phyloP scores from a whole-genome alignment of 2,329 filamentous ascomycete genomes.

The Aspergillus terreus region DNA sequence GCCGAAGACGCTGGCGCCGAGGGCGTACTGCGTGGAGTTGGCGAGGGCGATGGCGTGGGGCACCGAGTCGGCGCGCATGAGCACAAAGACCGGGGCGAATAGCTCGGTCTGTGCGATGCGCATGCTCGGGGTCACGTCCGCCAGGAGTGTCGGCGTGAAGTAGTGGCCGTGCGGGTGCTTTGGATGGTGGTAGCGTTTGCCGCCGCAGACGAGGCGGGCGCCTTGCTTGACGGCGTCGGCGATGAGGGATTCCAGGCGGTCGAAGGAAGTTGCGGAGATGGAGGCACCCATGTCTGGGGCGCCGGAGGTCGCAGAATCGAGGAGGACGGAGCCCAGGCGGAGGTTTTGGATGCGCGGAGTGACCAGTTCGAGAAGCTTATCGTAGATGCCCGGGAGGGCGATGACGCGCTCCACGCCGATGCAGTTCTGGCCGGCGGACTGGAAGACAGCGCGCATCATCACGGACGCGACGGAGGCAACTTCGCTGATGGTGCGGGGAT shows the following conservation, averaged over 20 bases:
- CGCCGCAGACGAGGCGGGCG: slow-evolving; percentile 77
- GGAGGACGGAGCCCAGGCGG: slow-evolving; percentile 68
- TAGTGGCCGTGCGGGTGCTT: slow-evolving; percentile 77
- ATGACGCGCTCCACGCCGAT: slow-evolving; percentile 95
- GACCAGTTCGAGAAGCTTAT: slow-evolving; percentile 66
- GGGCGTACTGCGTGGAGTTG: slow-evolving; percentile 79
- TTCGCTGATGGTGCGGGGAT: slow-evolving; percentile 54
- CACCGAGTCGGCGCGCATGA: slow-evolving; percentile 70
- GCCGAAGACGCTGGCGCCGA: slow-evolving; percentile 87
- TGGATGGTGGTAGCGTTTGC: slow-evolving; percentile 67
- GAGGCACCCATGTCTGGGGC: slow-evolving; percentile 76
- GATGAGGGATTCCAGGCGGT: slow-evolving; percentile 72
- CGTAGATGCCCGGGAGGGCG: slow-evolving; percentile 71
- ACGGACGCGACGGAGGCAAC: slow-evolving; percentile 73
- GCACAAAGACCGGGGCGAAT: slow-evolving; percentile 84
- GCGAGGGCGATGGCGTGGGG: slow-evolving; percentile 70
- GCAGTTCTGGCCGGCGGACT: slow-evolving; percentile 94
- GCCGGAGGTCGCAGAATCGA: slow-evolving; percentile 38
- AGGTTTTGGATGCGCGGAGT: slow-evolving; percentile 70
- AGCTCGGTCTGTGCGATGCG: slow-evolving; percentile 83
- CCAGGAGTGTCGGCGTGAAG: slow-evolving; percentile 85
- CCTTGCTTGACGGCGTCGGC: slow-evolving; percentile 72
- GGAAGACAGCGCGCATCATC: slow-evolving; percentile 88
- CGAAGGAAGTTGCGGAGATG: slow-evolving; percentile 75
- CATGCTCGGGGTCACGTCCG: slow-evolving; percentile 85